Evolutionary conservation across 306 rosid species (phyloP), one percentile per base, ranked within the genome.

Genomic region (Glycine latifolia): DNA sequence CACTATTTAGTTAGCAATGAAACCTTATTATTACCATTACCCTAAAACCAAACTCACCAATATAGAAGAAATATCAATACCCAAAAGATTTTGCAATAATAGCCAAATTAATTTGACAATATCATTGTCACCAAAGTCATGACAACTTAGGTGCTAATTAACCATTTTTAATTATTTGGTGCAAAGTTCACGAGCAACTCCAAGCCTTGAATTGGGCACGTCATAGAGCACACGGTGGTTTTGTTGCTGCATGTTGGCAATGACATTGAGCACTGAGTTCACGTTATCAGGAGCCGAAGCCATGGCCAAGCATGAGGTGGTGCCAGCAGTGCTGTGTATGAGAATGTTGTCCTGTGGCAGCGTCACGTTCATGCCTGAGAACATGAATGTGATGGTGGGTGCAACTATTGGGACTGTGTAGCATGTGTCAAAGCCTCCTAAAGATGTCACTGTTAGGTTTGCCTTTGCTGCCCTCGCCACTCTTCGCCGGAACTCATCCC

Each of bases 371-470:
- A 96, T 92, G 76, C 97, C 99, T 0, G 93, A 14, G 78, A 96
- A 96, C 84, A 93, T 60, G 58, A 96, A 90, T 3, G 98, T 93
- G 43, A 96, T 83, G 9, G 98, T 85, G 0, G 99, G 99, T 59
- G 86, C 86, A 0, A 87, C 79, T 4, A 96, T 88, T 10, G 99
- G 97, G 8, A 79, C 91, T 0, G 77, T 75, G 89, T 96, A 96
- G 83, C 99, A 96, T 1, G 99, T 96, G 83, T 96, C 99, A 17
- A 96, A 96, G 7, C 99, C 99, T 14, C 99, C 99, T 0, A 96
- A 63, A 20, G 84, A 4, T 26, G 97, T 84, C 73, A 91, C 91
- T 0, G 87, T 68, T 1, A 88, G 82, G 16, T 82, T 91, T 5
- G 82, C 49, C 7, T 80, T 91, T 7, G 81, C 62, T 1, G 86